Conservation (phyloP, 192 early-diverging fungal species). For the Glomus cerebriforme region DNA sequence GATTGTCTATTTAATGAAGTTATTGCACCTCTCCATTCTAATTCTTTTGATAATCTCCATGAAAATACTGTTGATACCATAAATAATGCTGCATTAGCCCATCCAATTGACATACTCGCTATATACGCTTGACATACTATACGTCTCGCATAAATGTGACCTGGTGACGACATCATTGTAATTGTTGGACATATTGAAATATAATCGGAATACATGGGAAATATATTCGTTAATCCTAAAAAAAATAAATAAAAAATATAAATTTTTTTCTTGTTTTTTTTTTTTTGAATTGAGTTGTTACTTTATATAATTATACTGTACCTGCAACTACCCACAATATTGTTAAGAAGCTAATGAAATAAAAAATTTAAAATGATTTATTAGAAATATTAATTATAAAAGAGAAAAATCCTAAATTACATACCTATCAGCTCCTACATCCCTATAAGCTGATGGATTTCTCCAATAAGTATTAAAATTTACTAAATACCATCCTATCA, state of each 20-base stretch:
- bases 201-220: not conserved
- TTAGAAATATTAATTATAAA: not conserved
- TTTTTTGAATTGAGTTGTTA: not conserved
- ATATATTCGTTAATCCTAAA: not conserved
- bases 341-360: not conserved
- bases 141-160: not conserved
- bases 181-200: not conserved
- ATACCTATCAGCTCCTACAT: not conserved
- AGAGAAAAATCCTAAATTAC: not conserved
- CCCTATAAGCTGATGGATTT: not conserved
- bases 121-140: not conserved
- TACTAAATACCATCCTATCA: slow-evolving; percentile 4
- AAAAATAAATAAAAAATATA: not conserved
- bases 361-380: not conserved
- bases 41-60: not conserved
- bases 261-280: too few relatives aligned
- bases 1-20: not conserved
- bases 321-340: not conserved
- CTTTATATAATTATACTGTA: not conserved
- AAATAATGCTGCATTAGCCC: not conserved
- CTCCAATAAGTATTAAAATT: not conserved
- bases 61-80: not conserved
- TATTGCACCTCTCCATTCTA: not conserved
- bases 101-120: not conserved
- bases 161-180: too few relatives aligned